Conservation (phyloP, 495 filamentous ascomycete genomes). For the Clavariopsis aquatica region DNA sequence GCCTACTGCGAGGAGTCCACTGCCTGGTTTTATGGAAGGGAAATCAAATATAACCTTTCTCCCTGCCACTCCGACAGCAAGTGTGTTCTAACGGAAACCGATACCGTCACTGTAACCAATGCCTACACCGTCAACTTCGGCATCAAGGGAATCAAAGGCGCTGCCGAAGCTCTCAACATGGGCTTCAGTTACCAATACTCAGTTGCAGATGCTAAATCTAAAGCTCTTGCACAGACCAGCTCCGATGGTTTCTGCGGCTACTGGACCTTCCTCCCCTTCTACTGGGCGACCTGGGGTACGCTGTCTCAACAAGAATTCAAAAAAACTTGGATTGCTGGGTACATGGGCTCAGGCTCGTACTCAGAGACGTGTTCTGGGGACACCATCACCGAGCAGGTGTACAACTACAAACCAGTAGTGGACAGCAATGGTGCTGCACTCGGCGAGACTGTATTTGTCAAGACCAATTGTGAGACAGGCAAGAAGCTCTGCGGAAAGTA, state of each 20-base stretch:
- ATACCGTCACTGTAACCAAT: constrained; percentile 2
- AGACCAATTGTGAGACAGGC: neutral
- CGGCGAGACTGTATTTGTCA: neutral
- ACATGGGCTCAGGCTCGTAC: neutral
- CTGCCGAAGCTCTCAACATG: neutral
- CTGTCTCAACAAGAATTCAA: neutral
- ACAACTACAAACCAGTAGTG: constrained; percentile 2
- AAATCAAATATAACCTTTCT: neutral
- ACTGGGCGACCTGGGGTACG: neutral
- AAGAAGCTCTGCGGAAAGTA: constrained; percentile 4
- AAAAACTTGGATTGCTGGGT: neutral
- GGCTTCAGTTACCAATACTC: constrained; percentile 1
- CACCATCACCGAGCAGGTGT: neutral
- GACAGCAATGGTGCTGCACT: neutral
- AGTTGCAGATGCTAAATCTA: neutral
- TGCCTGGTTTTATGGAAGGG: neutral
- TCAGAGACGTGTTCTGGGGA: neutral
- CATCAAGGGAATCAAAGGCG: neutral
- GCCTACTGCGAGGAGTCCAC: constrained; percentile 3
- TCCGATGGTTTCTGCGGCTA: constrained; percentile 3
- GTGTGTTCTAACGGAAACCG: neutral
- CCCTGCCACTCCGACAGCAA: constrained; percentile 1
- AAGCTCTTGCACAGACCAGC: neutral
- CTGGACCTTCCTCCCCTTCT: constrained; percentile 2
- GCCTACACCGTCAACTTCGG: neutral